These are phyloP conservation scores for Glonium stellatum DNA, from an alignment of 495 filamentous ascomycete species.

Conservation along the genomic window DNA sequence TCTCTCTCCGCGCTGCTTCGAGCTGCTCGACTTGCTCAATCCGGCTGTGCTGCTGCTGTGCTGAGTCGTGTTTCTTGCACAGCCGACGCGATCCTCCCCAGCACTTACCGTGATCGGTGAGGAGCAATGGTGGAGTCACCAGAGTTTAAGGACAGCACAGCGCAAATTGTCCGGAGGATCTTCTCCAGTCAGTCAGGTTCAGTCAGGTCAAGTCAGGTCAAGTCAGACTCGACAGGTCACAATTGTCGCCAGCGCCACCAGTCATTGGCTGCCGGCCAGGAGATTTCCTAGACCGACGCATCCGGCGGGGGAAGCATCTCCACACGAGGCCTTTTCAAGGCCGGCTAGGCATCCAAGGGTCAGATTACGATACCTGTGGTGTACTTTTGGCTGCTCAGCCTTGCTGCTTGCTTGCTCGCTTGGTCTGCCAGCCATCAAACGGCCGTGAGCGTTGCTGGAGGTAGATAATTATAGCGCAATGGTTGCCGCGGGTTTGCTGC, in stretches of 20 bases:
- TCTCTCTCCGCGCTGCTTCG: no score
- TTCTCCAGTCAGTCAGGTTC: background rate
- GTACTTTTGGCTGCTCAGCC: slow-evolving; percentile 3
- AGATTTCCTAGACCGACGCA: background rate
- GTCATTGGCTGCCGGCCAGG: background rate
- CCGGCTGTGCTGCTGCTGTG: background rate
- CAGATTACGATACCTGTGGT: background rate
- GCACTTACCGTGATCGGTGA: background rate
- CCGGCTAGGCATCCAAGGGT: background rate
- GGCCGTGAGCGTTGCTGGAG: background rate
- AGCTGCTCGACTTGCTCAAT: no score
- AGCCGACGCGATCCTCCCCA: background rate
- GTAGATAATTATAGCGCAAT: background rate
- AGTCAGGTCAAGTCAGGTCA: no score
- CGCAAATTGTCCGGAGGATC: background rate
- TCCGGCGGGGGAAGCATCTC: slow-evolving; percentile 1
- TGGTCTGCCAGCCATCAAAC: background rate
- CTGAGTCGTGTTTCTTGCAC: background rate
- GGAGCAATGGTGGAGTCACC: background rate
- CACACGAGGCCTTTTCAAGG: background rate
- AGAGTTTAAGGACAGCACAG: background rate
- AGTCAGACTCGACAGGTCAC: background rate
- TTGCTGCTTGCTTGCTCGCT: background rate
- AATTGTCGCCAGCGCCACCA: background rate
- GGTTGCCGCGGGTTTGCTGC: background rate